Evolutionary conservation across 1,284 basidiomycete genomes (phyloP).

Genomic region (Marasmius oreades): DNA sequence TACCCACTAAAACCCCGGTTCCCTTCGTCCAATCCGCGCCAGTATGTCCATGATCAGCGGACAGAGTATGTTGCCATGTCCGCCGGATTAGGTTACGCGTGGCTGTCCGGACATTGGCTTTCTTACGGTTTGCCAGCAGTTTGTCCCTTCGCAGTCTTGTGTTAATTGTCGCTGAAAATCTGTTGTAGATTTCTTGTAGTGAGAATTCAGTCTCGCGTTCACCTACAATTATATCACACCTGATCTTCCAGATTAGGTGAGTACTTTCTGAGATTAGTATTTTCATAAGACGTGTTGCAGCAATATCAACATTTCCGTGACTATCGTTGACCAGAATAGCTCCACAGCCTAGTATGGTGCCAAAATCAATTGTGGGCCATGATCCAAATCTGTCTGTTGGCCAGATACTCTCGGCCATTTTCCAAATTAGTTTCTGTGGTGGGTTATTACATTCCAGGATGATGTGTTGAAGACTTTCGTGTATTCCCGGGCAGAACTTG

Average conservation of each 20-base stretch:
- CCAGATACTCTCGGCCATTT: not conserved
- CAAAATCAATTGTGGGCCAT: not conserved
- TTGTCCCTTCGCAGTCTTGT: not conserved
- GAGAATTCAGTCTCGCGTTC: not conserved
- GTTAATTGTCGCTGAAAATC: not conserved
- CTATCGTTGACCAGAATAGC: not conserved
- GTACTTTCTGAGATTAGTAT: conserved; percentile 11
- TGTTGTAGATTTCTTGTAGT: not conserved
- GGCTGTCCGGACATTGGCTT: not conserved
- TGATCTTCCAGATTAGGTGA: conserved; percentile 7
- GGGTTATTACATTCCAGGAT: not conserved
- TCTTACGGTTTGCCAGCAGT: not conserved
- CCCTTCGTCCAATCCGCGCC: not conserved
- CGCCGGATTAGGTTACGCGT: not conserved
- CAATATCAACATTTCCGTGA: not conserved
- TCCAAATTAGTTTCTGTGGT: not conserved
- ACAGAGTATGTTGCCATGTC: not conserved
- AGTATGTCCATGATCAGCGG: not conserved
- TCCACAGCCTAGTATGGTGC: not conserved
- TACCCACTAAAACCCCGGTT: not conserved
- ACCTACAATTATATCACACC: conserved; percentile 1
- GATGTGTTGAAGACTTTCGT: conserved; percentile 3
- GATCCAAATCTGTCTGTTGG: not conserved
- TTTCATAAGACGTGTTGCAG: not conserved
- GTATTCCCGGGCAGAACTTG: not conserved